Evolutionary conservation across 2,329 filamentous ascomycete genomes (phyloP), one percentile per base, ranked within the genome.

Genomic region (Gnomoniopsis smithogilvyi): DNA sequence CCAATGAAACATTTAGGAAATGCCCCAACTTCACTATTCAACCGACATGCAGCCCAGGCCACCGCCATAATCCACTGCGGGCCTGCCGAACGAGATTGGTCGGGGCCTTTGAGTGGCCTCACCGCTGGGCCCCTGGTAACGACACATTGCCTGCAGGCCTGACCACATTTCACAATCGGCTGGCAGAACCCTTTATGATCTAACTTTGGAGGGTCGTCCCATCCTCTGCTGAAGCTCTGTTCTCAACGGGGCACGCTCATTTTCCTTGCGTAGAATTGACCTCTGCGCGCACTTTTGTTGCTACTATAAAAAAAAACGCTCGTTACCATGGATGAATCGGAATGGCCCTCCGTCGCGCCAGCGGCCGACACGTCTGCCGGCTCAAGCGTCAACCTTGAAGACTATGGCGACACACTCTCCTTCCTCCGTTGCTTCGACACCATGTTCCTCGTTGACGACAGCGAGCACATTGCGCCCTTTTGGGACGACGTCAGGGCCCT

Each of bases 341-440:
- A 59, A 30, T 62, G 60, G 60, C 60, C 60, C 45, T 50, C 59
- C 45, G 45, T 54, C 36, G 53, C 47, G 11, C 7, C 46, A 22
- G 14, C 21, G 12, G 24, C 57, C 24, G 57, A 54, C 51, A 46
- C 60, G 11, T 19, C 51, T 17, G 61, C 48, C 38, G 59, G 45
- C 12, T 41, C 41, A 4, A 48, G 50, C 52, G 48, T 62, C 60
- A 55, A 62, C 50, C 26, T 62, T 45, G 60, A 54, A 33, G 60
- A 62, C 46, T 56, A 57, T 3, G 60, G 60, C 50, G 60, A 62
- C 57, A 62, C 60, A 46, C 60, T 62, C 21, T 30, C 57, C 7
- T 62, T 62, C 53, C 57, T 62, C 53, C 60, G 60, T 14, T 62
- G 60, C 53, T 62, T 62, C 51, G 60, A 62, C 51, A 62, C 60